Evolutionary conservation across 2,329 filamentous ascomycete genomes (phyloP), one percentile per base, ranked within the genome.

Genomic region (Lasiodiplodia citricola): DNA sequence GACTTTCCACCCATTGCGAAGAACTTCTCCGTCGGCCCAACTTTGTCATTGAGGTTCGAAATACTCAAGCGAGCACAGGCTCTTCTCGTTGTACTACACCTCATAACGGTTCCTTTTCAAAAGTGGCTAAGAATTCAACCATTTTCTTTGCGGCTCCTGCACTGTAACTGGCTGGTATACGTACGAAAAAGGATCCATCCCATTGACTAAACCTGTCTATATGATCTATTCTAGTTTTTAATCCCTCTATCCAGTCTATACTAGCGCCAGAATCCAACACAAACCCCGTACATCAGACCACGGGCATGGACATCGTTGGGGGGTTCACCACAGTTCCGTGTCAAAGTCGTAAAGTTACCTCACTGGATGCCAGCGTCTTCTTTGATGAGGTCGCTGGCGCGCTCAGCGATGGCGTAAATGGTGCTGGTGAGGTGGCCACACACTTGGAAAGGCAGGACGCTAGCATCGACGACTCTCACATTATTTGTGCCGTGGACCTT

Each of bases 331-430:
- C 16, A 16, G 28, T 11, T 56, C 52, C 11, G 6, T 25, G 21
- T 28, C 21, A 28, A 7, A 8, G 51, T 25, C 13, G 11, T 21
- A 5, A 28, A 21, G 5, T 11, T 21, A 58, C 16, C 37, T 47
- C 38, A 60, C 13, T 38, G 6, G 21, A 38, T 4, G 16, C 55
- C 66, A 6, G 41, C 56, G 52, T 70, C 68, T 31, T 68, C 73
- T 58, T 74, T 75, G 63, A 78, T 74, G 10, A 77, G 51, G 64
- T 77, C 76, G 57, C 75, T 74, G 7, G 69, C 75, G 68, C 75
- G 75, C 71, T 78, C 75, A 7, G 76, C 75, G 28, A 77, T 66
- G 13, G 75, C 75, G 73, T 78, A 78, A 16, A 78, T 72, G 60
- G 74, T 70, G 21, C 71, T 73, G 6, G 73, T 71, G 44, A 76